Conservation (phyloP, 306 rosid genomes). For the Begonia fuchsioides region DNA sequence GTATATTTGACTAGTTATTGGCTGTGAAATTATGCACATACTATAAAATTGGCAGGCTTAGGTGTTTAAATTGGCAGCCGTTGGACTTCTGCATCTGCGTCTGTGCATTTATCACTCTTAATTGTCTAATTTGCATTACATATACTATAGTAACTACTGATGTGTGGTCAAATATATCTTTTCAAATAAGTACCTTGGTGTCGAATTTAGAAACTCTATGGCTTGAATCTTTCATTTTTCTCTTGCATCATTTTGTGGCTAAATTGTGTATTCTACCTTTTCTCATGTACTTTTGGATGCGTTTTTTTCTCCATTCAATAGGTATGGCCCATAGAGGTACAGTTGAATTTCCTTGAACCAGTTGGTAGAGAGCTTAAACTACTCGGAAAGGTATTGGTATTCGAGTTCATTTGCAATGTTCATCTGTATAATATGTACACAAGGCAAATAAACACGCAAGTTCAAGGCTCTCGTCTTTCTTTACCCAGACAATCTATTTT, state of each 20-base stretch:
- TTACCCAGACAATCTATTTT: background rate
- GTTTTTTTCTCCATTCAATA: constrained; percentile 14
- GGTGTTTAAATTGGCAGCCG: too few species aligned
- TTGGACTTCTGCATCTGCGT: background rate
- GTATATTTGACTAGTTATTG: too few species aligned
- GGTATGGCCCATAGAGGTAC: constrained; percentile 75
- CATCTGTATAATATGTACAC: background rate
- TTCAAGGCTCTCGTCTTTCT: background rate
- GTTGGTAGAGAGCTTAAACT: constrained; percentile 75
- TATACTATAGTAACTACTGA: too few species aligned
- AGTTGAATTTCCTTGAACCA: constrained; percentile 71
- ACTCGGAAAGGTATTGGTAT: constrained; percentile 52
- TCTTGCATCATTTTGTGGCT: too few species aligned
- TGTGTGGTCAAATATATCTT: too few species aligned
- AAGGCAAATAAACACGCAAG: background rate
- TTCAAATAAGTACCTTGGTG: too few species aligned
- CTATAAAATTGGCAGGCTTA: too few species aligned
- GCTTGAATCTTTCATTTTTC: too few species aligned
- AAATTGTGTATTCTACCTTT: background rate
- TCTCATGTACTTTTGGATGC: background rate
- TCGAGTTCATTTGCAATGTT: background rate
- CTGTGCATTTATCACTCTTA: too few species aligned
- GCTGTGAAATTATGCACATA: too few species aligned
- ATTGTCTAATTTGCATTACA: too few species aligned
- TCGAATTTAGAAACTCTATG: too few species aligned